phyloP scores from a whole-genome alignment of 2,329 filamentous ascomycete genomes.

The Leptographium flavum region DNA sequence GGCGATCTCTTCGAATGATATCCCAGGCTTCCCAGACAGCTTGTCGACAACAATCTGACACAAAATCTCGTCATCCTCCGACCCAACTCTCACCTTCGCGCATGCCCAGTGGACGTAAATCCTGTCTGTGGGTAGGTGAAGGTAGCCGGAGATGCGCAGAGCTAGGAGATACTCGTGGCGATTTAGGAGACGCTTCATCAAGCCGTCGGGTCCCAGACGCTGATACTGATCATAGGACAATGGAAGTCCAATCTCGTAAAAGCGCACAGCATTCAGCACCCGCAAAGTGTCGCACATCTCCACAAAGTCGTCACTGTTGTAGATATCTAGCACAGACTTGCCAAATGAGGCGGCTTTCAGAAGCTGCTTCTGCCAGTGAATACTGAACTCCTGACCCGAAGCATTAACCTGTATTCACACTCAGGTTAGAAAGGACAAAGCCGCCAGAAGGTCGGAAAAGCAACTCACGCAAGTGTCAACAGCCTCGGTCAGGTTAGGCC shows the following conservation, averaged over 20 bases:
- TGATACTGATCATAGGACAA: conserved; percentile 90
- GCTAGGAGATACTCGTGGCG: conserved; percentile 85
- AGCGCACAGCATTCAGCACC: conserved; percentile 82
- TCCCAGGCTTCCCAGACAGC: conserved; percentile 74
- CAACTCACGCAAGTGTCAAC: conserved; percentile 63
- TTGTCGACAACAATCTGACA: conserved; percentile 78
- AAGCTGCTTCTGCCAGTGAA: conserved; percentile 87
- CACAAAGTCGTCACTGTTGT: conserved; percentile 97
- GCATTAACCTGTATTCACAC: conserved; percentile 47
- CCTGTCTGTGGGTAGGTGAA: conserved; percentile 71
- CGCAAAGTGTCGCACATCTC: conserved; percentile 93
- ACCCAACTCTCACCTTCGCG: conserved; percentile 75
- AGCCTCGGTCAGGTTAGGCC: conserved; percentile 74
- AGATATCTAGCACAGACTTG: conserved; percentile 92
- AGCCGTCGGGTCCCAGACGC: conserved; percentile 72
- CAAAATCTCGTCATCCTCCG: conserved; percentile 76
- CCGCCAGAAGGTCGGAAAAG: not conserved
- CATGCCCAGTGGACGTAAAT: conserved; percentile 97
- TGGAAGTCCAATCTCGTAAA: conserved; percentile 80
- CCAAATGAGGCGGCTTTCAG: conserved; percentile 96
- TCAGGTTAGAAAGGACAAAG: not conserved
- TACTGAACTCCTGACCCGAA: conserved; percentile 79
- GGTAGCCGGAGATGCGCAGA: conserved; percentile 72
- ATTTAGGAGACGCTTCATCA: conserved; percentile 77
- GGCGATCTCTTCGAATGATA: conserved; percentile 92